Conservation (phyloP, 2,329 filamentous ascomycete genomes). For the Curvularia lunata region DNA sequence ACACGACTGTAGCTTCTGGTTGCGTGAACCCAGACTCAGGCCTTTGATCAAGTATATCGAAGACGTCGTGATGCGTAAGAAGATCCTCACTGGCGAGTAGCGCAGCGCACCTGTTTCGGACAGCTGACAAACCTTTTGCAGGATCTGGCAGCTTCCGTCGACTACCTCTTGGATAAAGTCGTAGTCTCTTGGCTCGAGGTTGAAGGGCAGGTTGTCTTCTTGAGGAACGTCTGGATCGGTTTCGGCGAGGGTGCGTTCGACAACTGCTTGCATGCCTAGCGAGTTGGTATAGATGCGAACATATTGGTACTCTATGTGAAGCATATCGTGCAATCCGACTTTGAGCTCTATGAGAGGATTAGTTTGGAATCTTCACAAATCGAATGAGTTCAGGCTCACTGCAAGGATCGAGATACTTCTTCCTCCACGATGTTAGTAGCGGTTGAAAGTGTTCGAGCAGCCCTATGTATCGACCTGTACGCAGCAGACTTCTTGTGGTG, state of each 20-base stretch:
- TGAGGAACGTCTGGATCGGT: constrained; percentile 47
- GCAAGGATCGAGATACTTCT: constrained; percentile 49
- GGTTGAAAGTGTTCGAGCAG: constrained; percentile 56
- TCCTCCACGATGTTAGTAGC: constrained; percentile 50
- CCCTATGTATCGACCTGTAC: constrained; percentile 59
- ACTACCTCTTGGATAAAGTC: constrained; percentile 64
- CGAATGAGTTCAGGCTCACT: constrained; percentile 28
- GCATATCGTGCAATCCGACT: constrained; percentile 53
- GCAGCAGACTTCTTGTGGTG: constrained; percentile 50
- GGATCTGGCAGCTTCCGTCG: constrained; percentile 59
- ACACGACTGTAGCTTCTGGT: constrained; percentile 57
- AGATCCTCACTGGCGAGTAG: constrained; percentile 61
- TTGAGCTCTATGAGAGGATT: constrained; percentile 37
- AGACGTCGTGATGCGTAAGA: constrained; percentile 61
- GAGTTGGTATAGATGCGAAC: constrained; percentile 54
- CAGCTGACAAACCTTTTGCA: constrained; percentile 58
- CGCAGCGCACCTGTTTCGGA: constrained; percentile 56
- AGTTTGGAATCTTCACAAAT: background rate
- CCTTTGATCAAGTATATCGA: constrained; percentile 63
- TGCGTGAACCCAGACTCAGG: constrained; percentile 57
- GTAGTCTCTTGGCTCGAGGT: constrained; percentile 59
- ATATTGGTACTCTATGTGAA: constrained; percentile 61
- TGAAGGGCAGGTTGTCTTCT: constrained; percentile 51
- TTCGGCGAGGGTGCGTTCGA: constrained; percentile 59
- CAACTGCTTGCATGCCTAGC: constrained; percentile 63